phyloP scores from a whole-genome alignment of 371 early-diverging fungal species.

The Zancudomyces culisetae region DNA sequence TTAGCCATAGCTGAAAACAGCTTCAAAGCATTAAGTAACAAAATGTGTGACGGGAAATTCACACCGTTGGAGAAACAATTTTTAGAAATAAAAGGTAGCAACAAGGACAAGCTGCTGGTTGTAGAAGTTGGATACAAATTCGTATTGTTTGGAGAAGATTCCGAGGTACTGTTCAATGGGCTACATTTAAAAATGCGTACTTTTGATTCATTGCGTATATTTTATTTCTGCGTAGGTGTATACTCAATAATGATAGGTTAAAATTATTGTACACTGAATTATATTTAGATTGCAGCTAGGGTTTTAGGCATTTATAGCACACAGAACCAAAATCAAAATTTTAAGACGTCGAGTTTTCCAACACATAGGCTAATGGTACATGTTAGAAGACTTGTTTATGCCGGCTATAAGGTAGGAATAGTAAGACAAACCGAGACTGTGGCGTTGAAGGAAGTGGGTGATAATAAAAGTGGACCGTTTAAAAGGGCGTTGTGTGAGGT shows the following conservation, averaged over 20 bases:
- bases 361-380: constrained; percentile 54
- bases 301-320: constrained; percentile 49
- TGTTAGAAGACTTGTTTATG: constrained; percentile 52
- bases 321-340: constrained; percentile 44
- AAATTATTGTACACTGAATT: too few relatives aligned
- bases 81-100: constrained; percentile 40
- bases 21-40: neutral
- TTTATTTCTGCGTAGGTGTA: too few relatives aligned
- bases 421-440: constrained; percentile 75
- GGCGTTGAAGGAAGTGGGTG: constrained; percentile 57
- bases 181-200: too few relatives aligned
- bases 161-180: too few relatives aligned
- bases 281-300: constrained; percentile 44
- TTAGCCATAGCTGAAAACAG: too few relatives aligned
- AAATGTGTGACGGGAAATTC: constrained; percentile 26
- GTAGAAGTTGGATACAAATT: constrained; percentile 83
- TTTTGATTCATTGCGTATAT: too few relatives aligned
- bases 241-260: too few relatives aligned
- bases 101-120: constrained; percentile 49
- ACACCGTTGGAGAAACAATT: constrained; percentile 70
- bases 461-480: constrained; percentile 54
- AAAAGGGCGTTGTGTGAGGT: constrained; percentile 47
- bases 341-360: constrained; percentile 64
- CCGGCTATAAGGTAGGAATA: constrained; percentile 69
- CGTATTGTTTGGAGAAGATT: constrained; percentile 62